Conservation (phyloP, 345 rosid species). For the Eutrema yunnanense region DNA sequence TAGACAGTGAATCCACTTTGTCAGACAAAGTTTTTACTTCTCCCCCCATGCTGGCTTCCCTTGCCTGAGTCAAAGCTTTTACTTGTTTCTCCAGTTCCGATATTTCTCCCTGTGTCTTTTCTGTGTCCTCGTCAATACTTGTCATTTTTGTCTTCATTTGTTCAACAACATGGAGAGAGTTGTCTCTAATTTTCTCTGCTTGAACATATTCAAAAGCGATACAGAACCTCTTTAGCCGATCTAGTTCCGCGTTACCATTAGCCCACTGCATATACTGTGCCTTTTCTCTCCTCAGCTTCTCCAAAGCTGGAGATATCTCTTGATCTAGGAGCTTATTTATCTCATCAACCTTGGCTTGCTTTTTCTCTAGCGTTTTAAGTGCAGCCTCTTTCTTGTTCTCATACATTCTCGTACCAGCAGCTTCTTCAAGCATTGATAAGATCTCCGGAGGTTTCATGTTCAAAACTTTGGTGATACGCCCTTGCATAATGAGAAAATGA, state of each 20-base stretch:
- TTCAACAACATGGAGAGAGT: conserved; percentile 19
- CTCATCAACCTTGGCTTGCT: conserved; percentile 93
- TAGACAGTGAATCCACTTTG: conserved; percentile 68
- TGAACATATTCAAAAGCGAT: conserved; percentile 31
- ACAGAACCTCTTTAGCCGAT: conserved; percentile 30
- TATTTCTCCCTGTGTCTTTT: conserved; percentile 37
- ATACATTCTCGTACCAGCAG: conserved; percentile 98
- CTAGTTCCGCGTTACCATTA: conserved; percentile 45
- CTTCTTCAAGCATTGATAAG: conserved; percentile 97
- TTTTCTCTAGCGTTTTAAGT: conserved; percentile 84
- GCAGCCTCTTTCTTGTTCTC: conserved; percentile 94
- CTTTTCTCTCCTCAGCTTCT: conserved; percentile 86
- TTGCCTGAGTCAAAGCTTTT: conserved; percentile 59
- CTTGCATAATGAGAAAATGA: conserved; percentile 99
- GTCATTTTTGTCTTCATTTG: conserved; percentile 55
- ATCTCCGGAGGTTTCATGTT: conserved; percentile 99
- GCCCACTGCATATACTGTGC: conserved; percentile 97
- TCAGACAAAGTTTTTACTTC: conserved; percentile 69
- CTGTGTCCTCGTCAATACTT: conserved; percentile 50
- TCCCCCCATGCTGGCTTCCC: conserved; percentile 90
- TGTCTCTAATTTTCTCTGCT: conserved; percentile 26
- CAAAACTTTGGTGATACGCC: conserved; percentile 92
- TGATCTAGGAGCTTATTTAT: conserved; percentile 85
- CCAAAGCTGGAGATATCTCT: conserved; percentile 90
- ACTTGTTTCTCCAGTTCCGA: conserved; percentile 59